Evolutionary conservation across 1,284 basidiomycete genomes (phyloP).

Genomic region (Amylostereum areolatum): DNA sequence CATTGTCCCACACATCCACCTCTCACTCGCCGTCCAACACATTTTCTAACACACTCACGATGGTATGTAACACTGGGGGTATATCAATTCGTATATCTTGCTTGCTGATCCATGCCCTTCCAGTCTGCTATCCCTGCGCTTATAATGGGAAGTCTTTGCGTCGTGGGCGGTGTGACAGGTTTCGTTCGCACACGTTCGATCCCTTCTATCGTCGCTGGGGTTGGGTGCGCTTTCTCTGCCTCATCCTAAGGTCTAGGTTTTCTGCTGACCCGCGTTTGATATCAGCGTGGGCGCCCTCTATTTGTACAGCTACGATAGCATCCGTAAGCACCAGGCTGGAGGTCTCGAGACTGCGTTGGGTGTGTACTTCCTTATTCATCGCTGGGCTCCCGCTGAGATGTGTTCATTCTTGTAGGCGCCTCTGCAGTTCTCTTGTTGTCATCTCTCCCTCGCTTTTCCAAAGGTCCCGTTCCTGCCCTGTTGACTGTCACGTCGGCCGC

Average conservation of each 20-base stretch:
- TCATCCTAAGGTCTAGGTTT: background rate
- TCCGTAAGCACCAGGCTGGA: constrained; percentile 64
- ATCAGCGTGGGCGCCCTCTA: constrained; percentile 70
- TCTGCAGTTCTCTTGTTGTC: constrained; percentile 76
- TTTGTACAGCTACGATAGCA: constrained; percentile 68
- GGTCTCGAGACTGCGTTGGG: constrained; percentile 75
- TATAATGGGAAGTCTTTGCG: constrained; percentile 72
- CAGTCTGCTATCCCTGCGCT: constrained; percentile 83
- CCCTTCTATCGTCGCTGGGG: constrained; percentile 77
- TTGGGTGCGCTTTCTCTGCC: constrained; percentile 42
- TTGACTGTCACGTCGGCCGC: constrained; percentile 59
- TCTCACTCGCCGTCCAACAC: no score
- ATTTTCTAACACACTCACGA: background rate
- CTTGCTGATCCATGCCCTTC: no score
- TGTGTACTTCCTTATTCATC: constrained; percentile 27
- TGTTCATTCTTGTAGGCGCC: constrained; percentile 44
- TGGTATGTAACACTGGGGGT: background rate
- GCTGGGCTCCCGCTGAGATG: constrained; percentile 1
- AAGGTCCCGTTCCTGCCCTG: constrained; percentile 73
- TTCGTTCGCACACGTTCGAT: constrained; percentile 65
- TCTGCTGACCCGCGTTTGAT: background rate
- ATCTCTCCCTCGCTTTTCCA: constrained; percentile 66
- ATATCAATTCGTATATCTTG: no score
- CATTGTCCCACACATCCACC: no score
- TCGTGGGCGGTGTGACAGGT: constrained; percentile 72